These are phyloP conservation scores for Beverwykella pulmonaria DNA, from an alignment of 495 filamentous ascomycete species.

Conservation along the genomic window DNA sequence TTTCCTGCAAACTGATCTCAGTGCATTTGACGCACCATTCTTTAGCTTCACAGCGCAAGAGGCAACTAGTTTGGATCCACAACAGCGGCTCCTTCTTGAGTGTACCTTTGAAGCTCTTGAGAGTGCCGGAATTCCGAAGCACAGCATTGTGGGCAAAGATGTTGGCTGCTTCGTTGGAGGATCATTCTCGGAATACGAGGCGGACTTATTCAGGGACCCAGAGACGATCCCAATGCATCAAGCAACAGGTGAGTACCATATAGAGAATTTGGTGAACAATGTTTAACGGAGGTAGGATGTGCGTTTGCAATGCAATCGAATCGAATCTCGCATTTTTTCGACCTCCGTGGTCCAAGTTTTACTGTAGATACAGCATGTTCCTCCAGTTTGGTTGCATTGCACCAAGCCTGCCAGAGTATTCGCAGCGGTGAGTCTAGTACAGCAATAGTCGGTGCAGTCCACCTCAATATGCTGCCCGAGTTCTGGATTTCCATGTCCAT, in stretches of 20 bases:
- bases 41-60: constrained; percentile 16
- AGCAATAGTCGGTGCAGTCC: constrained; percentile 15
- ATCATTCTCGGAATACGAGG: constrained; percentile 14
- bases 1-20: constrained; percentile 12
- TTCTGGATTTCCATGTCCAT: constrained; percentile 4
- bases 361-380: constrained; percentile 24
- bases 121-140: constrained; percentile 15
- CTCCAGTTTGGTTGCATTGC: constrained; percentile 16
- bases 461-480: constrained; percentile 13
- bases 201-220: constrained; percentile 8
- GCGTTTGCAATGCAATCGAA: constrained; percentile 15
- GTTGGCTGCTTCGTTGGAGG: constrained; percentile 18
- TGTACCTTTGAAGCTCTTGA: constrained; percentile 22
- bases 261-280: not conserved
- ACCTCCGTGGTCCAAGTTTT: constrained; percentile 16
- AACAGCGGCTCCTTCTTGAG: constrained; percentile 18
- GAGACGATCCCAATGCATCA: constrained; percentile 14
- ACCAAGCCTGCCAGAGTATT: constrained; percentile 18
- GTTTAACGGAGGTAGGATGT: not conserved
- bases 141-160: constrained; percentile 8
- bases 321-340: constrained; percentile 20
- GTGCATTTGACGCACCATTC: constrained; percentile 21
- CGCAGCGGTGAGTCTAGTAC: constrained; percentile 17
- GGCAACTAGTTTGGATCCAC: constrained; percentile 16
- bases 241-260: constrained; percentile 4